A percentile compares a stretch with the other conserved stretches of the same genome.
These are phyloP conservation scores for Trametes meyenii DNA, from an alignment of 768 basidiomycete species.

Conservation along the genomic window DNA sequence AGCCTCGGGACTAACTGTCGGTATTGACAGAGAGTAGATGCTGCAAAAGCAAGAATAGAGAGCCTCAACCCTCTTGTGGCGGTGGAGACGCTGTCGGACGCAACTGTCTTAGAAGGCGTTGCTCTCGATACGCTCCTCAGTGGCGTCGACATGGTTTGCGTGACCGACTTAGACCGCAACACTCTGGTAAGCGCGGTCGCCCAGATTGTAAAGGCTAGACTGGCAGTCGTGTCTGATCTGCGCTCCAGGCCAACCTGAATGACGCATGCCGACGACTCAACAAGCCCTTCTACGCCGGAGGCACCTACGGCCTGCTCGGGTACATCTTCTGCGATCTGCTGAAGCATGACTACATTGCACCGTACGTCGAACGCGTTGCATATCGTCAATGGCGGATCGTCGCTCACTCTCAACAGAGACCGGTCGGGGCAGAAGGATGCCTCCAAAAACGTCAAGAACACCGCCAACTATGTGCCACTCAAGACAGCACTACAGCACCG, in stretches of 20 bases:
- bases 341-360: conserved; percentile 80
- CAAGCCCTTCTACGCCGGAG: conserved; percentile 90
- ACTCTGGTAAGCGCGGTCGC: conserved; percentile 60
- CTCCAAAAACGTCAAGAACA: conserved; percentile 61
- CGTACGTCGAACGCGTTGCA: conserved; percentile 53
- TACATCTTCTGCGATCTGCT: conserved; percentile 96
- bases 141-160: conserved; percentile 81
- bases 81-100: conserved; percentile 66
- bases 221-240: background rate
- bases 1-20: background rate
- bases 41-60: conserved; percentile 82
- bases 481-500: conserved; percentile 62
- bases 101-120: conserved; percentile 50
- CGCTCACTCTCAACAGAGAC: conserved; percentile 46
- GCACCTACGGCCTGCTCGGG: conserved; percentile 86
- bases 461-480: conserved; percentile 67
- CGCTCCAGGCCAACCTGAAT: conserved; percentile 73
- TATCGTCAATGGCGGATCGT: conserved; percentile 6
- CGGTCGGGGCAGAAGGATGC: conserved; percentile 62
- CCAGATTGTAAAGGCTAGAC: background rate
- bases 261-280: conserved; percentile 70
- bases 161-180: conserved; percentile 75
- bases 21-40: conserved; percentile 72
- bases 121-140: conserved; percentile 61
- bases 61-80: conserved; percentile 91